Conservation (phyloP, 2,329 filamentous ascomycete species). For the Aspergillus sp. region DNA sequence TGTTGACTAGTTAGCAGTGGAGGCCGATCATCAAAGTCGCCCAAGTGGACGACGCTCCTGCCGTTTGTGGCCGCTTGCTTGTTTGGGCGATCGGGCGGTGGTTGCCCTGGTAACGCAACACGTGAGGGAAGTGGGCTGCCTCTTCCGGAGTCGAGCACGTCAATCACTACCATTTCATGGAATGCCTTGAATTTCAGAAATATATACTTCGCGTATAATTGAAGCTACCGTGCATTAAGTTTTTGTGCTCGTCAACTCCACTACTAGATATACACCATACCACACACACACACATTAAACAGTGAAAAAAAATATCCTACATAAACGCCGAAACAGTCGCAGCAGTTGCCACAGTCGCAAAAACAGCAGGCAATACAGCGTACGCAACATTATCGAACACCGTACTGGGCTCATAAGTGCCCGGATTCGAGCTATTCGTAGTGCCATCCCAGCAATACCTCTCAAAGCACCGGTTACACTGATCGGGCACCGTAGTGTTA, state of each 20-base stretch:
- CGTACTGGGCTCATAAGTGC: slow-evolving; percentile 45
- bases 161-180: not conserved
- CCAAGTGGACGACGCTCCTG: slow-evolving; percentile 4
- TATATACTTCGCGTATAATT: not conserved
- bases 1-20: not conserved
- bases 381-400: not conserved
- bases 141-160: not conserved
- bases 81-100: slow-evolving; percentile 9
- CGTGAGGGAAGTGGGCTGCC: slow-evolving; percentile 2
- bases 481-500: slow-evolving; percentile 63
- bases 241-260: too few relatives aligned
- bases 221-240: too few relatives aligned
- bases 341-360: not conserved
- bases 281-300: not conserved
- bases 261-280: too few relatives aligned
- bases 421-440: slow-evolving; percentile 39
- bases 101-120: slow-evolving; percentile 14
- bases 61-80: slow-evolving; percentile 11
- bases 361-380: not conserved
- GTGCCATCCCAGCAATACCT: slow-evolving; percentile 89
- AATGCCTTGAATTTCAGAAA: not conserved
- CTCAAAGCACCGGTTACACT: slow-evolving; percentile 73
- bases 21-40: not conserved
- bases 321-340: not conserved
- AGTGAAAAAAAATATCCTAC: not conserved